Percentiles rank a stretch among this genome's conserved stretches.
These are phyloP conservation scores for Favolaschia claudopus DNA, from an alignment of 768 basidiomycete genomes.

Conservation along the genomic window DNA sequence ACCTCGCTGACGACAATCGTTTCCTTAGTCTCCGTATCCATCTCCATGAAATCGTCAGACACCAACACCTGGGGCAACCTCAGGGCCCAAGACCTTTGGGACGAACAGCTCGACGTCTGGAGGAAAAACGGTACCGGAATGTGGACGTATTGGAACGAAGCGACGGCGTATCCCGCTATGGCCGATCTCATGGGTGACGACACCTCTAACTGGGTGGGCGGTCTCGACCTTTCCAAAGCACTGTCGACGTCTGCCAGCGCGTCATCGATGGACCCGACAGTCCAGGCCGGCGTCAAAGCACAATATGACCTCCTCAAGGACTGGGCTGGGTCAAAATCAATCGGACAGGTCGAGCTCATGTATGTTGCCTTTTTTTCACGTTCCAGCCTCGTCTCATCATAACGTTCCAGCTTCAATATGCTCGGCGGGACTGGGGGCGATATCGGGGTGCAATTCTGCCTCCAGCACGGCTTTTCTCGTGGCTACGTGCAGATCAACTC, in stretches of 20 bases:
- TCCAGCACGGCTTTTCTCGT: conserved; percentile 27
- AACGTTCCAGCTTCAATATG: conserved; percentile 24
- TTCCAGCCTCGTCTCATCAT: background rate
- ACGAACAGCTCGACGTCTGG: conserved; percentile 25
- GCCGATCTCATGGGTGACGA: conserved; percentile 18
- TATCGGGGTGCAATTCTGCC: conserved; percentile 26
- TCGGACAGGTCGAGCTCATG: conserved; percentile 28
- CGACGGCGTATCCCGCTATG: conserved; percentile 22
- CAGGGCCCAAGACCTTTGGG: conserved; percentile 15
- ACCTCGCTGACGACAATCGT: background rate
- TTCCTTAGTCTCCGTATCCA: background rate
- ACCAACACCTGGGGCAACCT: conserved; percentile 24
- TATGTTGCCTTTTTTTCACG: background rate
- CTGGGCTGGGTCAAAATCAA: conserved; percentile 16
- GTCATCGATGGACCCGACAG: conserved; percentile 21
- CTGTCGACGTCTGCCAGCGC: conserved; percentile 15
- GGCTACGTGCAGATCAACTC: conserved; percentile 22
- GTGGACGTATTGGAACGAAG: conserved; percentile 30
- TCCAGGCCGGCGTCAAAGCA: conserved; percentile 23
- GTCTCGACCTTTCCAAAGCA: conserved; percentile 1
- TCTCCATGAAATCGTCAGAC: conserved; percentile 20
- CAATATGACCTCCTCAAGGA: conserved; percentile 15
- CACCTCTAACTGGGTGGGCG: conserved; percentile 5
- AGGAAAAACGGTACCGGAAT: conserved; percentile 21
- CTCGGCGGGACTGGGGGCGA: conserved; percentile 6